phyloP scores from a whole-genome alignment of 1,284 basidiomycete species.

The Rhodotorula sp. region DNA sequence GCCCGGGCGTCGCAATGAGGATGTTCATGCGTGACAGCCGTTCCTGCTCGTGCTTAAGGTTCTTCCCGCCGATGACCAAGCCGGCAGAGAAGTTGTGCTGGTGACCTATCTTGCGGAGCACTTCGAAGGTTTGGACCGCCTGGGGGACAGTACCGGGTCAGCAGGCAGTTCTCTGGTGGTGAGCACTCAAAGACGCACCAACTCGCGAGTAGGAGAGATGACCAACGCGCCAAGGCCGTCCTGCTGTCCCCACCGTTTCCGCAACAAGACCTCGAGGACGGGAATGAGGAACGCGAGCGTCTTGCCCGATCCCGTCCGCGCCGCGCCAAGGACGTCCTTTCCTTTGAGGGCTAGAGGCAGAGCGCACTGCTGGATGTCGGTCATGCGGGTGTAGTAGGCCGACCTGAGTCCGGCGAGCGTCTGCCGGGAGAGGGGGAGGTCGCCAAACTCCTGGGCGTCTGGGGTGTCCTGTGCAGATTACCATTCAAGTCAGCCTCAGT shows the following conservation, averaged over 20 bases:
- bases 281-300: slow-evolving; percentile 79
- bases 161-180: neutral
- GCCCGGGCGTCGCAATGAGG: slow-evolving; percentile 91
- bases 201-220: slow-evolving; percentile 91
- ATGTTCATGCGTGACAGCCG: slow-evolving; percentile 93
- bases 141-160: slow-evolving; percentile 45
- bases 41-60: slow-evolving; percentile 83
- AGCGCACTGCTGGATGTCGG: slow-evolving; percentile 71
- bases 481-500: neutral
- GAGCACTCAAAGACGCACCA: slow-evolving; percentile 57
- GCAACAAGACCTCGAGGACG: slow-evolving; percentile 69
- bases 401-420: slow-evolving; percentile 69
- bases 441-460: slow-evolving; percentile 45
- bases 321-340: slow-evolving; percentile 71
- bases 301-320: slow-evolving; percentile 78
- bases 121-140: slow-evolving; percentile 97
- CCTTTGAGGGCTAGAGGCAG: slow-evolving; percentile 65
- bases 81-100: slow-evolving; percentile 92
- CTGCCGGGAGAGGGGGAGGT: slow-evolving; percentile 48
- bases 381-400: slow-evolving; percentile 79
- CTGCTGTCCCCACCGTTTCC: slow-evolving; percentile 72
- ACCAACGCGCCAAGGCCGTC: slow-evolving; percentile 89
- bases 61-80: slow-evolving; percentile 94
- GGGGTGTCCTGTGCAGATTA: neutral
- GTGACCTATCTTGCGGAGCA: slow-evolving; percentile 84